Evolutionary conservation across 176 grass and related monocot species (phyloP), one percentile per base, ranked within the genome.

Genomic region (Phoenix roebelenii): DNA sequence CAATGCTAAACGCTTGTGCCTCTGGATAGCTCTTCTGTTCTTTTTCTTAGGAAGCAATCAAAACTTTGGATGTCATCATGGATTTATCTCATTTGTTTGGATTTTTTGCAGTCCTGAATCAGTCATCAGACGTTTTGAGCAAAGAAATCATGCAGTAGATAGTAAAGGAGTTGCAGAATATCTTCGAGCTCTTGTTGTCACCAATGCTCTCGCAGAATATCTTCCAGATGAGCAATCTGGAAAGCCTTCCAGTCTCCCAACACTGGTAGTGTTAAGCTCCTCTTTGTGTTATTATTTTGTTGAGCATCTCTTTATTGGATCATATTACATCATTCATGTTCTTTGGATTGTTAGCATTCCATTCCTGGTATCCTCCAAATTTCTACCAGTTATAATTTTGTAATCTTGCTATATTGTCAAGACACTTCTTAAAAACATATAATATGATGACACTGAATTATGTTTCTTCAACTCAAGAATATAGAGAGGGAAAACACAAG

Each of bases 91-190:
- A 63, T 26, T 49, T 63, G 18, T 32, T 35, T 35, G 7, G 25
- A 32, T 60, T 25, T 18, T 3, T 55, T 74, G 73, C 73, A 98
- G 94, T 73, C 85, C 88, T 63, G 87, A 89, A 70, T 77, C 81
- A 44, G 82, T 89, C 50, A 89, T 98, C 58, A 98, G 79, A 80
- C 75, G 94, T 60, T 83, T 98, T 81, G 88, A 98, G 64, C 79
- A 89, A 78, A 85, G 88, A 79, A 98, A 76, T 29, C 88, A 98
- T 81, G 76, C 85, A 26, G 88, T 89, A 72, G 88, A 98, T 63
- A 89, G 94, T 72, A 83, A 24, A 59, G 93, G 88, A 50, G 94
- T 83, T 54, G 85, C 87, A 69, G 94, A 98, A 70, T 98, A 89
- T 74, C 81, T 98, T 28, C 81, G 94, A 63, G 94, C 94, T 22